Evolutionary conservation across 768 basidiomycete species (phyloP).

Genomic region (Lepiota venenata): DNA sequence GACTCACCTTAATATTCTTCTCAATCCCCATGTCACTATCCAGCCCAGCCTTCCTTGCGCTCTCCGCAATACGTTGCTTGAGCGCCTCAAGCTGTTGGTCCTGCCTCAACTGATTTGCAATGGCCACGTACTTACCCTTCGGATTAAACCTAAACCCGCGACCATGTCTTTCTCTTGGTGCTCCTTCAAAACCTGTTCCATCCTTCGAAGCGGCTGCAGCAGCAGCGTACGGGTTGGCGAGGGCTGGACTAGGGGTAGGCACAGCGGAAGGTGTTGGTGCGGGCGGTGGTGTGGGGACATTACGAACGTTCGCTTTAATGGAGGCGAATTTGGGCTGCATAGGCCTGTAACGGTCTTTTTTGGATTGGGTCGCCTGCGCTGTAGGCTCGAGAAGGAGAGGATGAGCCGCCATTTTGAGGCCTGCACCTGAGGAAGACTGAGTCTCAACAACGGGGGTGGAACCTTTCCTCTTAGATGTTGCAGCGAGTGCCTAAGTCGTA

Average conservation of each 20-base stretch:
- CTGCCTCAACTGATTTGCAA: constrained; percentile 68
- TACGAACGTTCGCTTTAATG: constrained; percentile 87
- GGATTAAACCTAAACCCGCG: constrained; percentile 82
- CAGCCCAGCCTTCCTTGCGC: constrained; percentile 88
- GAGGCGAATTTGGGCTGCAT: constrained; percentile 99
- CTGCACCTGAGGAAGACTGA: constrained; percentile 63
- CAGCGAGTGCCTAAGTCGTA: constrained; percentile 44
- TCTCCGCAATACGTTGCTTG: constrained; percentile 91
- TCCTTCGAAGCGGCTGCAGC: constrained; percentile 55
- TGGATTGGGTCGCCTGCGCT: constrained; percentile 57
- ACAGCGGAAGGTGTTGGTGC: constrained; percentile 36
- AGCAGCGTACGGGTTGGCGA: constrained; percentile 70
- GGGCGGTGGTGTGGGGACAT: constrained; percentile 53
- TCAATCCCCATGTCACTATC: constrained; percentile 92
- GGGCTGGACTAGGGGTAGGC: constrained; percentile 22
- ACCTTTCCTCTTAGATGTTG: constrained; percentile 50
- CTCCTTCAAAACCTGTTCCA: constrained; percentile 62
- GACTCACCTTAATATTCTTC: constrained; percentile 80
- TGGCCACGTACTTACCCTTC: constrained; percentile 86
- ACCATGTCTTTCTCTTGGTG: constrained; percentile 66
- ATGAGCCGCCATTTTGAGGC: constrained; percentile 89
- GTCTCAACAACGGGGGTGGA: constrained; percentile 48
- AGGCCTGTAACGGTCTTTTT: constrained; percentile 93
- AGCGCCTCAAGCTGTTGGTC: constrained; percentile 85
- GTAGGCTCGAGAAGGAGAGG: constrained; percentile 76